Conservation (phyloP, 495 filamentous ascomycete genomes). For the Penicillium tannophilum region DNA sequence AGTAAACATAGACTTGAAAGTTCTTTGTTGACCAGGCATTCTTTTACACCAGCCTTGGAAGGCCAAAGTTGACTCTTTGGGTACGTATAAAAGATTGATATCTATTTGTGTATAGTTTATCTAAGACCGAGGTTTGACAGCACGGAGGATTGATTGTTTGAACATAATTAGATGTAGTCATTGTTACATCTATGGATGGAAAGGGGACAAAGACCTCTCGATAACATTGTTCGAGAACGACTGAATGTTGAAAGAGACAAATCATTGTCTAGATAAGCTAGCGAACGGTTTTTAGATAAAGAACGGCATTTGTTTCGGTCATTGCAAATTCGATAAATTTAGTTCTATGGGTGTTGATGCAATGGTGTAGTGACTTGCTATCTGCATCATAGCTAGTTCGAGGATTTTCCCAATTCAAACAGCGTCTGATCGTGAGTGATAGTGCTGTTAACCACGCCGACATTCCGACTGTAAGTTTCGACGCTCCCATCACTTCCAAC, state of each 20-base stretch:
- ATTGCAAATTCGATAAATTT: too few species aligned
- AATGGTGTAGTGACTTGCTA: too few species aligned
- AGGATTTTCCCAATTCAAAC: slow-evolving; percentile 1
- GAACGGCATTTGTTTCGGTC: too few species aligned
- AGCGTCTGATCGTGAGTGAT: neutral
- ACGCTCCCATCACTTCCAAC: neutral
- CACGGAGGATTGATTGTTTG: too few species aligned
- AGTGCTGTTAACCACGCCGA: neutral
- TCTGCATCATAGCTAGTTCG: neutral
- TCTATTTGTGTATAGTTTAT: too few species aligned
- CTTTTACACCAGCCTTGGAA: too few species aligned
- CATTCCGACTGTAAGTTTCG: slow-evolving; percentile 1
- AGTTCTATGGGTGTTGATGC: neutral
- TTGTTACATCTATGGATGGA: neutral
- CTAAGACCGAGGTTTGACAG: too few species aligned
- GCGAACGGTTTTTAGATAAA: too few species aligned
- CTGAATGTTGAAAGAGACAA: neutral
- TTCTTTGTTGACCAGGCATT: too few species aligned
- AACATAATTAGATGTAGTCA: neutral
- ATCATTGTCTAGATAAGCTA: neutral
- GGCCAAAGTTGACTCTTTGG: too few species aligned
- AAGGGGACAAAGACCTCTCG: neutral
- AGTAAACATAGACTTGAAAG: too few species aligned
- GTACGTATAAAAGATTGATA: too few species aligned
- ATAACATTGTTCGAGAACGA: neutral